Conservation (phyloP, 768 basidiomycete species). For the Chalciporus sphaerocephalus region DNA sequence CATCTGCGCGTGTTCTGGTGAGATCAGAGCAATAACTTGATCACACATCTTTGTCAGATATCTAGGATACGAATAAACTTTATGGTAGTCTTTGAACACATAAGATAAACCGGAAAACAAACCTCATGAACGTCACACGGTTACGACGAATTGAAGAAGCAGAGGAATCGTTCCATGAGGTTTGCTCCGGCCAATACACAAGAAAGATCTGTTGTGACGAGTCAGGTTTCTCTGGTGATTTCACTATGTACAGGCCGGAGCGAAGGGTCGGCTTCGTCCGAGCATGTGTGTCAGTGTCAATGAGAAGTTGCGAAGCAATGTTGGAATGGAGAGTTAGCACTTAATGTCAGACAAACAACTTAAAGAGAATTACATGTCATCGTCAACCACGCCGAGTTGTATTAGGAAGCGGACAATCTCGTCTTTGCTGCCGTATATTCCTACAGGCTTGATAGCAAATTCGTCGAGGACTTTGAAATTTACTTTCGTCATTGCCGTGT, state of each 20-base stretch:
- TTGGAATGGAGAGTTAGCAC: not conserved
- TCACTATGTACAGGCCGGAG: conserved; percentile 21
- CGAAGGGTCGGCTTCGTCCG: conserved; percentile 15
- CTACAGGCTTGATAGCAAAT: conserved; percentile 44
- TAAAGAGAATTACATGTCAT: conserved; percentile 34
- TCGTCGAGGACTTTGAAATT: conserved; percentile 52
- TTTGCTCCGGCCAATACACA: conserved; percentile 56
- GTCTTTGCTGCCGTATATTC: conserved; percentile 53
- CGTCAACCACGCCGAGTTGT: conserved; percentile 35
- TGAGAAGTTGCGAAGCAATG: conserved; percentile 16
- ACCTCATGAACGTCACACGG: conserved; percentile 22
- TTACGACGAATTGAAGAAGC: conserved; percentile 41
- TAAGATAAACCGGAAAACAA: not conserved
- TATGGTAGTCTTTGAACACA: not conserved
- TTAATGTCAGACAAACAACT: not conserved
- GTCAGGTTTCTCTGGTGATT: not conserved
- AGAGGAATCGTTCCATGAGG: conserved; percentile 47
- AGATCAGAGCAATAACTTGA: conserved; percentile 49
- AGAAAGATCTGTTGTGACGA: conserved; percentile 32
- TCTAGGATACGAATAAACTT: conserved; percentile 20
- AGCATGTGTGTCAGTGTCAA: conserved; percentile 6
- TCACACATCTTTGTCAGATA: conserved; percentile 56
- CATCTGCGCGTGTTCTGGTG: conserved; percentile 41
- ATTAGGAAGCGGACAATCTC: conserved; percentile 46
- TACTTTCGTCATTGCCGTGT: conserved; percentile 50